Evolutionary conservation across 495 filamentous ascomycete genomes (phyloP).

Genomic region (Penicillium cosmopolitanum): DNA sequence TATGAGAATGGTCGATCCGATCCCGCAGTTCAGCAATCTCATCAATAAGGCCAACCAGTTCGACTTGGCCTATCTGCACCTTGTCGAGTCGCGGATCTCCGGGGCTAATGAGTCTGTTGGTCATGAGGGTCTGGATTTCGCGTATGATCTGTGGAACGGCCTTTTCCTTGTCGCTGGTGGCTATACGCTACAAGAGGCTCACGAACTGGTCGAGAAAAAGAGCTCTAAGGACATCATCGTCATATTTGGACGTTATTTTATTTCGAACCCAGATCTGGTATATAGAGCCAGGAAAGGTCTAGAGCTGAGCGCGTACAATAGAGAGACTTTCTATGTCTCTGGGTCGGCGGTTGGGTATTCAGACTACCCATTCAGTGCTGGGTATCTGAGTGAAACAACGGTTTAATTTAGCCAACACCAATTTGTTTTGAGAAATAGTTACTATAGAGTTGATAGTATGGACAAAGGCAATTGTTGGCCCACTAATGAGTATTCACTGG

Average conservation of each 20-base stretch:
- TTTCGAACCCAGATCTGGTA: slow-evolving; percentile 67
- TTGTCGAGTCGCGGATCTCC: slow-evolving; percentile 54
- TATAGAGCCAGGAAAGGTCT: slow-evolving; percentile 56
- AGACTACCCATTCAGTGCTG: slow-evolving; percentile 20
- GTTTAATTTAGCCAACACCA: neutral
- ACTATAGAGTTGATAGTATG: no score
- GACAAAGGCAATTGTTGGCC: neutral
- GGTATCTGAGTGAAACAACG: slow-evolving; percentile 3
- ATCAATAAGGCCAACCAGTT: slow-evolving; percentile 49
- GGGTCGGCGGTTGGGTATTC: slow-evolving; percentile 12
- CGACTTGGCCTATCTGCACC: slow-evolving; percentile 64
- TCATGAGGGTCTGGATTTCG: slow-evolving; percentile 50
- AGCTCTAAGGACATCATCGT: slow-evolving; percentile 53
- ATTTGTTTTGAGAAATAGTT: no score
- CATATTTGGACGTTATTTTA: slow-evolving; percentile 64
- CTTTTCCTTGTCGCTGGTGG: slow-evolving; percentile 62
- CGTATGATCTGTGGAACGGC: slow-evolving; percentile 34
- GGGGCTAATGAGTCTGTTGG: slow-evolving; percentile 31
- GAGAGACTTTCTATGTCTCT: slow-evolving; percentile 15
- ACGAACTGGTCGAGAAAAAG: slow-evolving; percentile 48
- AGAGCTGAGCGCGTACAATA: slow-evolving; percentile 18
- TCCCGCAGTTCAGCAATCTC: slow-evolving; percentile 62
- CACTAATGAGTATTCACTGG: neutral
- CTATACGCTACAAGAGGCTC: slow-evolving; percentile 48
- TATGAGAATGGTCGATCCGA: slow-evolving; percentile 64